A percentile compares a stretch with the other conserved stretches of the same genome.
phyloP scores from a whole-genome alignment of 2,329 filamentous ascomycete genomes.

The Talaromyces amestolkiae region DNA sequence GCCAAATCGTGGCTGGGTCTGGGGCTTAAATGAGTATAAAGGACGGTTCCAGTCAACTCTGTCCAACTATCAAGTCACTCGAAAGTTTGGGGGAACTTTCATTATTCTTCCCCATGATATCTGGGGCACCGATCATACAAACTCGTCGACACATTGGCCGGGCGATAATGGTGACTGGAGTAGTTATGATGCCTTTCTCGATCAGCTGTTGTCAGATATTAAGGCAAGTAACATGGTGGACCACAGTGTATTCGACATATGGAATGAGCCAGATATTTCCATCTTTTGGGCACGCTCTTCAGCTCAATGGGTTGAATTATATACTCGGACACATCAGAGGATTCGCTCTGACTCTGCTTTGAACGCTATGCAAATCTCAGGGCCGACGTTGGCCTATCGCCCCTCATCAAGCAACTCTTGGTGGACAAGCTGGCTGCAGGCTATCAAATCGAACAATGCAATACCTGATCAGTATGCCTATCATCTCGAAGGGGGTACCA shows the following conservation, averaged over 20 bases:
- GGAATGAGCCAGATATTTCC: conserved; percentile 53
- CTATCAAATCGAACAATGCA: conserved; percentile 36
- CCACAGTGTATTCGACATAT: conserved; percentile 49
- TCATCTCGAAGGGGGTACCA: conserved; percentile 40
- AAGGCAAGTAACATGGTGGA: conserved; percentile 29
- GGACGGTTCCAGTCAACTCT: conserved; percentile 45
- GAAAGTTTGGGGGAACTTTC: conserved; percentile 45
- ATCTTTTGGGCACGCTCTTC: conserved; percentile 40
- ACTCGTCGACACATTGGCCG: conserved; percentile 42
- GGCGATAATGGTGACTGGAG: conserved; percentile 53
- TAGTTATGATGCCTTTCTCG: conserved; percentile 23
- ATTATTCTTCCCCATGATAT: conserved; percentile 48
- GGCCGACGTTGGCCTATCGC: conserved; percentile 38
- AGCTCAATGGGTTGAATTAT: conserved; percentile 44
- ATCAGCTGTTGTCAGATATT: conserved; percentile 24
- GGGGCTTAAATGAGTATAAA: conserved; percentile 34
- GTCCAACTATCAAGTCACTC: conserved; percentile 46
- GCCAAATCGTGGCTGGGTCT: conserved; percentile 41
- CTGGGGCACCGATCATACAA: conserved; percentile 50
- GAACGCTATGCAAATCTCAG: conserved; percentile 34
- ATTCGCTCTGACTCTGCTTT: conserved; percentile 33
- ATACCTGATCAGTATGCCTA: conserved; percentile 48
- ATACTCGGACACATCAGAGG: conserved; percentile 38
- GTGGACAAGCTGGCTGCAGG: conserved; percentile 42
- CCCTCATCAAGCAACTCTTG: conserved; percentile 35